Percentiles rank a stretch among this genome's conserved stretches.
These are phyloP conservation scores for Paracorniculantispora psalliotae DNA, from an alignment of 2,329 filamentous ascomycete species.

Conservation along the genomic window DNA sequence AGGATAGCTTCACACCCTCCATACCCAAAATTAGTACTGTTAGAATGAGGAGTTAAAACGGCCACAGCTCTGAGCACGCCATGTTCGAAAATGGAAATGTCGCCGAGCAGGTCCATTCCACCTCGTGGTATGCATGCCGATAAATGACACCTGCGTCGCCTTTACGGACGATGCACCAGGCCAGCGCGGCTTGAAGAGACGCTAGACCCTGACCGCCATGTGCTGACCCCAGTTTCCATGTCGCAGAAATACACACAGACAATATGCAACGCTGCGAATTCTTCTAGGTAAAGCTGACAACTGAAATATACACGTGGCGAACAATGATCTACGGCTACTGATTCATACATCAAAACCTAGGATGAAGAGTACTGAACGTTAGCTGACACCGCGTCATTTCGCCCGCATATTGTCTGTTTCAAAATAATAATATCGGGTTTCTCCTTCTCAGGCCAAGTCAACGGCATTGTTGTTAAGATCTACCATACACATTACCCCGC, in stretches of 20 bases:
- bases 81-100: neutral
- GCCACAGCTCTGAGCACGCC: neutral
- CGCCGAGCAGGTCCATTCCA: neutral
- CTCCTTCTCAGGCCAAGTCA: too few relatives aligned
- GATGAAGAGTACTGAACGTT: neutral
- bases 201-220: neutral
- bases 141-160: neutral
- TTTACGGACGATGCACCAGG: neutral
- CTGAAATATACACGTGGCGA: neutral
- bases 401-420: neutral
- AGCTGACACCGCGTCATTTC: neutral
- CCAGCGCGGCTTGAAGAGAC: neutral
- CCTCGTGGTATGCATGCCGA: neutral
- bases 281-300: neutral
- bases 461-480: neutral
- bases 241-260: neutral
- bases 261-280: neutral
- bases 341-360: neutral
- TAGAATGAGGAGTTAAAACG: neutral
- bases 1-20: neutral
- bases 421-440: neutral
- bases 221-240: neutral
- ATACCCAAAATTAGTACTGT: too few relatives aligned
- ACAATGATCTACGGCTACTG: neutral
- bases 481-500: neutral